Percentiles rank a stretch among this genome's conserved stretches.
These are phyloP conservation scores for Ceratonia siliqua DNA, from an alignment of 306 rosid genomes.

Conservation along the genomic window DNA sequence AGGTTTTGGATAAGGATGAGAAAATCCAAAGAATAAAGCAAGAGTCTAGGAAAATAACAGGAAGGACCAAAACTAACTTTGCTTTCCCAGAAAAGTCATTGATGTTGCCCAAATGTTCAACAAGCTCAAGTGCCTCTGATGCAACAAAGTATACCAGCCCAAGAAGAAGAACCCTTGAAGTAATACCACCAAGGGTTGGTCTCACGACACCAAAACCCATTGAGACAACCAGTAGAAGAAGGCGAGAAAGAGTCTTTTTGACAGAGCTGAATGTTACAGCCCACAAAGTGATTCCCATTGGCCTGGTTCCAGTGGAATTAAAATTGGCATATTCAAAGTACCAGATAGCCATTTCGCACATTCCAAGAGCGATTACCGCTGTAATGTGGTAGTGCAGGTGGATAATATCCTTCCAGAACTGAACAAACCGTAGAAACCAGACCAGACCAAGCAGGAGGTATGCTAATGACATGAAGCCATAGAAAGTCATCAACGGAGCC, in stretches of 20 bases:
- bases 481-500: slow-evolving; percentile 83
- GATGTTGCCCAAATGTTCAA: slow-evolving; percentile 85
- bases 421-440: slow-evolving; percentile 87
- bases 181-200: slow-evolving; percentile 81
- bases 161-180: slow-evolving; percentile 62
- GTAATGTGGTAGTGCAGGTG: slow-evolving; percentile 90
- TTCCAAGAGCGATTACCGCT: slow-evolving; percentile 84
- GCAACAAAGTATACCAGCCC: slow-evolving; percentile 72
- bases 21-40: slow-evolving; percentile 89
- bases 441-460: slow-evolving; percentile 71
- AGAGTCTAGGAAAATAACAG: slow-evolving; percentile 85
- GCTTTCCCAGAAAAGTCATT: slow-evolving; percentile 85
- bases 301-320: slow-evolving; percentile 84
- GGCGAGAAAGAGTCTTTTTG: slow-evolving; percentile 83
- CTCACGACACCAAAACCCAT: slow-evolving; percentile 87
- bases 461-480: slow-evolving; percentile 83
- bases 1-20: slow-evolving; percentile 80
- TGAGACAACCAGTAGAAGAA: slow-evolving; percentile 85
- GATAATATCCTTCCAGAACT: slow-evolving; percentile 77
- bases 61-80: slow-evolving; percentile 73
- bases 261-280: slow-evolving; percentile 83
- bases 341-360: slow-evolving; percentile 98
- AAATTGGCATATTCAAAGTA: slow-evolving; percentile 89
- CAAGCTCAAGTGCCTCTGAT: slow-evolving; percentile 83
- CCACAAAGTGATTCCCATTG: slow-evolving; percentile 92